phyloP scores from a whole-genome alignment of 176 grass and related monocot genomes.

The Triticum turgidum region DNA sequence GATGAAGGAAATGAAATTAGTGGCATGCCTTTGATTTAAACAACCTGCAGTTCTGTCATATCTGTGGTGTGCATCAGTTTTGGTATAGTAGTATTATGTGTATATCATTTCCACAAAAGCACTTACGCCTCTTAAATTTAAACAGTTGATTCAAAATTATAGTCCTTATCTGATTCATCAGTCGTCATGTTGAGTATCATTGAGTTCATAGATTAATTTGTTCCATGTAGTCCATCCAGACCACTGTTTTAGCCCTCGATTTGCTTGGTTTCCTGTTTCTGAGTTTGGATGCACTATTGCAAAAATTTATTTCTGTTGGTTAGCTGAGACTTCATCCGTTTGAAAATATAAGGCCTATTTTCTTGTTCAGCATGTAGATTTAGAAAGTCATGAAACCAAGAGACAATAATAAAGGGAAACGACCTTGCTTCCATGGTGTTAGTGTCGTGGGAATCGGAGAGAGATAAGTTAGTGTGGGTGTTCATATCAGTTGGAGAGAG shows the following conservation, averaged over 20 bases:
- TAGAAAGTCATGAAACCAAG: not conserved
- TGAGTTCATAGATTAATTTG: not conserved
- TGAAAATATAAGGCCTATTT: not conserved
- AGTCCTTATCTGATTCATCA: not conserved
- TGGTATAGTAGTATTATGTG: not conserved
- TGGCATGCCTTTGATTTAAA: not conserved
- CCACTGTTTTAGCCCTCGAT: not conserved
- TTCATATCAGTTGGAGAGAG: not conserved
- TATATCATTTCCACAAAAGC: not conserved
- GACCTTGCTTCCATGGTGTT: not conserved
- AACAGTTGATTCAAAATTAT: not conserved
- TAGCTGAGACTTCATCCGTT: not conserved
- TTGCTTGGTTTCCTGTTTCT: not conserved
- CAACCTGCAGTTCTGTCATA: constrained; percentile 1
- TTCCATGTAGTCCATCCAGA: not conserved
- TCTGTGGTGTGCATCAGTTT: not conserved
- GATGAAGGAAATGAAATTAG: not conserved
- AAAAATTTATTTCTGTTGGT: not conserved
- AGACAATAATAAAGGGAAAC: not conserved
- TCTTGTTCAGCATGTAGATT: not conserved
- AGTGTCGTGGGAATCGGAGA: not conserved
- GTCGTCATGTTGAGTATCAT: not conserved
- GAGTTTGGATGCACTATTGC: not conserved
- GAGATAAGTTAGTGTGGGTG: not conserved
- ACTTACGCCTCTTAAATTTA: not conserved